Conservation (phyloP, 2,329 filamentous ascomycete species). For the Cryphonectria nitschkei region DNA sequence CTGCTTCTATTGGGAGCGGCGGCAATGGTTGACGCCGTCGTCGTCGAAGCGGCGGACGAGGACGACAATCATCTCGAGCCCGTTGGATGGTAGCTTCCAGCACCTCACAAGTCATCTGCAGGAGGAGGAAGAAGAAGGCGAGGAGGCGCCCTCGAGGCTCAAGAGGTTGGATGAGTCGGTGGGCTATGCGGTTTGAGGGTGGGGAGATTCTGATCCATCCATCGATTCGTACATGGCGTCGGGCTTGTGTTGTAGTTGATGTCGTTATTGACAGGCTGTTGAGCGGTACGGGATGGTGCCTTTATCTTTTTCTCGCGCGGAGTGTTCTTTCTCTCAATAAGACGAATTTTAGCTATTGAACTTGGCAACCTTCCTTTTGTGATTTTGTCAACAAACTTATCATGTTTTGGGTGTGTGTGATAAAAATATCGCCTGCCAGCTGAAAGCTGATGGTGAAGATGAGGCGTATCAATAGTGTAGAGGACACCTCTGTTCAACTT, state of each 20-base stretch:
- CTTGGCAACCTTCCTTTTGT: background rate
- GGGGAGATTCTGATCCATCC: background rate
- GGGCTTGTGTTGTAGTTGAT: background rate
- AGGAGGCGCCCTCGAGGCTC: background rate
- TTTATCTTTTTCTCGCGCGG: background rate
- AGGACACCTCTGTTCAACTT: background rate
- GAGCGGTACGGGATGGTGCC: background rate
- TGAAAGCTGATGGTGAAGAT: background rate
- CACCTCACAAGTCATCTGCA: constrained; percentile 7
- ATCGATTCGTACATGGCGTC: background rate
- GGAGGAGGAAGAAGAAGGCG: background rate
- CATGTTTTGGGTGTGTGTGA: background rate
- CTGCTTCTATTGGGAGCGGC: background rate
- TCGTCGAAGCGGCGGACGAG: background rate
- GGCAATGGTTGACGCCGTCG: background rate
- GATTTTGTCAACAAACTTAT: background rate
- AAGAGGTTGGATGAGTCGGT: background rate
- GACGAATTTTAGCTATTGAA: background rate
- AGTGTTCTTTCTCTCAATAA: background rate
- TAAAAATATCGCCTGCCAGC: background rate
- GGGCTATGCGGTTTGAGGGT: constrained; percentile 5
- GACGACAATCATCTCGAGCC: background rate
- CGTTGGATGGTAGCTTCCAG: constrained; percentile 9
- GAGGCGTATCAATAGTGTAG: background rate
- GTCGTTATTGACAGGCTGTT: background rate